Evolutionary conservation across 2,329 filamentous ascomycete species (phyloP).

Genomic region (Botrytis medusae): DNA sequence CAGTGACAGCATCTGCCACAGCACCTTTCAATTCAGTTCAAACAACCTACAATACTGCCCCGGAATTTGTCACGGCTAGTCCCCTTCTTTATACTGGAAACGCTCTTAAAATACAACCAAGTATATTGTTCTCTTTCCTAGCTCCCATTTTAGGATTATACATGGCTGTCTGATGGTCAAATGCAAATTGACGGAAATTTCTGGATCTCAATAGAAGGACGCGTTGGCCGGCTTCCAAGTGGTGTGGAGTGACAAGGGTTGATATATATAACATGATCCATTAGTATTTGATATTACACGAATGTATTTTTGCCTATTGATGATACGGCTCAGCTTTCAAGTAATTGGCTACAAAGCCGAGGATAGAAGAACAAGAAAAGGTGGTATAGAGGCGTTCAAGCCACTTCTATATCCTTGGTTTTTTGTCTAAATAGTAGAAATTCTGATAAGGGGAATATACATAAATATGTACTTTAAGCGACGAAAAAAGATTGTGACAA

Average conservation of each 20-base stretch:
- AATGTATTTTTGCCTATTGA: neutral
- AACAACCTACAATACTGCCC: conserved; percentile 6
- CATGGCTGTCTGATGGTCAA: conserved; percentile 4
- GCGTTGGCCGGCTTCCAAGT: neutral
- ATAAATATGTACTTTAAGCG: neutral
- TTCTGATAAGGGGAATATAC: neutral
- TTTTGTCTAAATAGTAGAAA: neutral
- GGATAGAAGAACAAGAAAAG: neutral
- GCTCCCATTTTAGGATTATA: conserved; percentile 3
- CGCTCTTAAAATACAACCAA: neutral
- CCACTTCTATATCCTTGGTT: neutral
- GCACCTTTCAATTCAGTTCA: neutral
- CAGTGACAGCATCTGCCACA: conserved; percentile 12
- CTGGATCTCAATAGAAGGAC: conserved; percentile 2
- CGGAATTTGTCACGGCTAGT: conserved; percentile 10
- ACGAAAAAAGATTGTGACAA: neutral
- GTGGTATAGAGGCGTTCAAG: neutral
- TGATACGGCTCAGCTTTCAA: neutral
- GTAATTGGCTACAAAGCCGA: neutral
- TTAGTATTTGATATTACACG: neutral
- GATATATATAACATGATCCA: neutral
- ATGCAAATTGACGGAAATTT: neutral
- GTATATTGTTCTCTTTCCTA: neutral
- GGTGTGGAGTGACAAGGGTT: neutral
- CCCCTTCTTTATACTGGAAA: conserved; percentile 17